Conservation (phyloP, 1,139 yeast species). For the Nakaseomyces delphensis region DNA sequence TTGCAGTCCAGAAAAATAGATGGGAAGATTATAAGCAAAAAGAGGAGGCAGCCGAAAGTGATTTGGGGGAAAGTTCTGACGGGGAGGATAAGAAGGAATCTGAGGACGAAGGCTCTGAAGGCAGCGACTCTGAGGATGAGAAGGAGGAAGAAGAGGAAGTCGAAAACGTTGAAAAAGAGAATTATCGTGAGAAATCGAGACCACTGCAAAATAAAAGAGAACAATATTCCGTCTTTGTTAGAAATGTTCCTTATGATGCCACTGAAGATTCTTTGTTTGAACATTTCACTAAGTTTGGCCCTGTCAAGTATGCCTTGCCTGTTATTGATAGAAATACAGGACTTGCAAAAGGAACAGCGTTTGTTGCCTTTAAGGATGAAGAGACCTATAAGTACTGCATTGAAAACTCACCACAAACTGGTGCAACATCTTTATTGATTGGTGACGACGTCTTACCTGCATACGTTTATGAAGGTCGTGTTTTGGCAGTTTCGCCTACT, state of each 20-base stretch:
- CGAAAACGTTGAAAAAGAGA: slow-evolving; percentile 33
- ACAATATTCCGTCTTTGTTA: slow-evolving; percentile 65
- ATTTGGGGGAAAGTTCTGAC: slow-evolving; percentile 32
- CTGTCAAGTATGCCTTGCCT: slow-evolving; percentile 86
- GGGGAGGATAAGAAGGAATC: slow-evolving; percentile 30
- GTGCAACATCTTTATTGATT: slow-evolving; percentile 68
- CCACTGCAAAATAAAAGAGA: slow-evolving; percentile 54
- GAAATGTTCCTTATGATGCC: slow-evolving; percentile 93
- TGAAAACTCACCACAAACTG: slow-evolving; percentile 67
- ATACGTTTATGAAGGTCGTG: slow-evolving; percentile 89
- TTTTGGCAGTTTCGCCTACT: slow-evolving; percentile 72
- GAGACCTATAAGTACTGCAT: slow-evolving; percentile 62
- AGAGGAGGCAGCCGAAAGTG: slow-evolving; percentile 35
- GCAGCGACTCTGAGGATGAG: slow-evolving; percentile 24
- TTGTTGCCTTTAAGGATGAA: slow-evolving; percentile 69
- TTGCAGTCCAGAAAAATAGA: slow-evolving; percentile 78
- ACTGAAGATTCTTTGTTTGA: slow-evolving; percentile 66
- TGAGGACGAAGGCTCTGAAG: slow-evolving; percentile 28
- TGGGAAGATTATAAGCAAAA: slow-evolving; percentile 53
- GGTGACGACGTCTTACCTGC: slow-evolving; percentile 87
- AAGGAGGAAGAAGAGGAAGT: slow-evolving; percentile 33
- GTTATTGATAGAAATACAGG: slow-evolving; percentile 83
- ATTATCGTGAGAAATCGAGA: slow-evolving; percentile 29
- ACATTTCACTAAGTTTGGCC: slow-evolving; percentile 78
- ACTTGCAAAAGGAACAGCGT: slow-evolving; percentile 88